phyloP scores from a whole-genome alignment of 768 basidiomycete species.

The Pisolithus marmoratus region DNA sequence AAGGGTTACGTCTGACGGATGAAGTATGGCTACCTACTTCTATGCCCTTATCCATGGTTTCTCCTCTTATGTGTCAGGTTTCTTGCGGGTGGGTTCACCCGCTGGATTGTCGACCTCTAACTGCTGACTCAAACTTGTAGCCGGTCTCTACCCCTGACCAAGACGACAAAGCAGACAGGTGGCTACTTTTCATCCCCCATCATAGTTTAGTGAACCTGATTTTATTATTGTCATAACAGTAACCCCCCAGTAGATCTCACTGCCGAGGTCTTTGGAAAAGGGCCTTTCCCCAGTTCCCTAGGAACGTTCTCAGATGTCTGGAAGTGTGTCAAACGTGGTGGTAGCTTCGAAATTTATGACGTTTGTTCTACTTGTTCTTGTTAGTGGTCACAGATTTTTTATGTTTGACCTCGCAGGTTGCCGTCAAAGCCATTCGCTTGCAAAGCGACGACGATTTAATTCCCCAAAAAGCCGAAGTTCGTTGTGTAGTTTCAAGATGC shows the following conservation, averaged over 20 bases:
- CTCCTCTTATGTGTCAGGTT: no score
- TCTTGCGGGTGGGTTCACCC: no score
- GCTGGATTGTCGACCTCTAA: no score
- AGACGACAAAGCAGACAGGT: background rate
- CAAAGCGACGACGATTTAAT: background rate
- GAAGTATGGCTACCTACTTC: no score
- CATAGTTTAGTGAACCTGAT: no score
- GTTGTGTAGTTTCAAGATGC: background rate
- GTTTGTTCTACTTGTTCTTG: background rate
- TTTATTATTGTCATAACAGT: background rate
- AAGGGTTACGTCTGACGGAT: no score
- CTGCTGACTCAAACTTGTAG: no score
- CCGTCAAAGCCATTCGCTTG: constrained; percentile 5
- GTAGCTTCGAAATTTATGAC: background rate
- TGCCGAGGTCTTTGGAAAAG: constrained; percentile 1
- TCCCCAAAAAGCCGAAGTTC: background rate
- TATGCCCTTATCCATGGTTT: no score
- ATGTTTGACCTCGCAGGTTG: constrained; percentile 1
- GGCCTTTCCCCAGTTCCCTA: background rate
- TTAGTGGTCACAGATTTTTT: background rate
- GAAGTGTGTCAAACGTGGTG: background rate
- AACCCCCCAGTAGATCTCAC: constrained; percentile 1
- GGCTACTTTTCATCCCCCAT: background rate
- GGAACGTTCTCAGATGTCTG: constrained; percentile 5
- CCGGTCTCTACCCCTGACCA: no score